Conservation (phyloP, 441 rosid genomes). For the Gossypium gossypioides region DNA sequence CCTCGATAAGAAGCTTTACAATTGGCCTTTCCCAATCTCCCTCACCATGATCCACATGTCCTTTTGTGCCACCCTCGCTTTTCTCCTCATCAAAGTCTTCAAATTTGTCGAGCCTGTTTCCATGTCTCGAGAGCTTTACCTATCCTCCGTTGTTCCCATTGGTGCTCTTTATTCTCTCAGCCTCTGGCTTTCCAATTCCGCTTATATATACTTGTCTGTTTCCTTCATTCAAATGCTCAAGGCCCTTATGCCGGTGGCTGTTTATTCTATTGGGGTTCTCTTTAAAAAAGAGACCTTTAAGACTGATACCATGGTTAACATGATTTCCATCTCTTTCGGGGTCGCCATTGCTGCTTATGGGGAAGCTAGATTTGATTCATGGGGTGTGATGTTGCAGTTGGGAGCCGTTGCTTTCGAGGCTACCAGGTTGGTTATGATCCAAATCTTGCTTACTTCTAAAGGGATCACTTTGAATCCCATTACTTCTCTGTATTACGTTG, state of each 20-base stretch:
- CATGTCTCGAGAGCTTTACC: neutral
- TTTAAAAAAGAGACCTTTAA: neutral
- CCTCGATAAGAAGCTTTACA: neutral
- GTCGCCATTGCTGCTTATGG: neutral
- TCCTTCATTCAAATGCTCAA: neutral
- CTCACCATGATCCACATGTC: neutral
- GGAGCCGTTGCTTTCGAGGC: neutral
- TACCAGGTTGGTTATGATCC: neutral
- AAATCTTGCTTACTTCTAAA: neutral
- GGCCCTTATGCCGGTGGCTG: neutral
- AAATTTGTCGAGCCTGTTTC: neutral
- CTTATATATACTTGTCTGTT: neutral
- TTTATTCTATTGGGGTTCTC: neutral
- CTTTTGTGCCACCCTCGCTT: neutral
- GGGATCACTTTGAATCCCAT: neutral
- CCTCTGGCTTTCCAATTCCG: neutral
- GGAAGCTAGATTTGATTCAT: neutral
- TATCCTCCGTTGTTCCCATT: neutral
- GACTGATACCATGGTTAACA: neutral
- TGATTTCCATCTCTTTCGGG: neutral
- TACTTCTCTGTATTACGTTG: neutral
- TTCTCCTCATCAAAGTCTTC: neutral
- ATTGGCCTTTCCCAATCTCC: neutral
- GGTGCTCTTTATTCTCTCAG: neutral
- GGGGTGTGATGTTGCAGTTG: neutral